Conservation (phyloP, 345 rosid genomes). For the Litchi chinensis region DNA sequence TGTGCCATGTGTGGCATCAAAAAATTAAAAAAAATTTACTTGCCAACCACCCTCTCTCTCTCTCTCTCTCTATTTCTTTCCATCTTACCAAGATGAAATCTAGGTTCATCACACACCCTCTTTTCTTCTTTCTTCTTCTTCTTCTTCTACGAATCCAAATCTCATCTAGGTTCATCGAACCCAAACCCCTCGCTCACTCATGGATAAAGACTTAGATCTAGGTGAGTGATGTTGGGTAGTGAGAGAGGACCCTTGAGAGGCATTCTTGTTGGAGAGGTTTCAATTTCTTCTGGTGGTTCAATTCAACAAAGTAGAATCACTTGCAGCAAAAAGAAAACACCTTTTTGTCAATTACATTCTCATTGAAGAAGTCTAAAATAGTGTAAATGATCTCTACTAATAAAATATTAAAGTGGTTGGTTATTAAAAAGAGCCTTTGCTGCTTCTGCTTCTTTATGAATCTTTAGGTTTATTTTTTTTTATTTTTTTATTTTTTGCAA, state of each 20-base stretch:
- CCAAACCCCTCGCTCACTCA: conserved; percentile 42
- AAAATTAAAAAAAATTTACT: too few species aligned
- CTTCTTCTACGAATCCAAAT: too few species aligned
- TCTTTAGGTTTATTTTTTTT: too few species aligned
- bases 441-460: conserved; percentile 41
- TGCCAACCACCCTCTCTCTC: too few species aligned
- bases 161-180: too few species aligned
- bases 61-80: too few species aligned
- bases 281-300: conserved; percentile 49
- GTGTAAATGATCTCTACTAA: conserved; percentile 57
- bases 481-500: too few species aligned
- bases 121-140: too few species aligned
- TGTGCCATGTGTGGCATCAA: too few species aligned
- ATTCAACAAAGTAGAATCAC: conserved; percentile 46
- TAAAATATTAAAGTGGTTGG: conserved; percentile 47
- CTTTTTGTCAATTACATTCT: conserved; percentile 49
- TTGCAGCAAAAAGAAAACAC: conserved; percentile 56
- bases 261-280: conserved; percentile 59
- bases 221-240: conserved; percentile 43
- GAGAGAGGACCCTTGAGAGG: conserved; percentile 48
- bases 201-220: conserved; percentile 66
- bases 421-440: conserved; percentile 21
- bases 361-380: conserved; percentile 47
- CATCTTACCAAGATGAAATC: too few species aligned
- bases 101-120: too few species aligned